These are phyloP conservation scores for Arthrocladium fulminans DNA, from an alignment of 2,329 filamentous ascomycete species.

Conservation along the genomic window DNA sequence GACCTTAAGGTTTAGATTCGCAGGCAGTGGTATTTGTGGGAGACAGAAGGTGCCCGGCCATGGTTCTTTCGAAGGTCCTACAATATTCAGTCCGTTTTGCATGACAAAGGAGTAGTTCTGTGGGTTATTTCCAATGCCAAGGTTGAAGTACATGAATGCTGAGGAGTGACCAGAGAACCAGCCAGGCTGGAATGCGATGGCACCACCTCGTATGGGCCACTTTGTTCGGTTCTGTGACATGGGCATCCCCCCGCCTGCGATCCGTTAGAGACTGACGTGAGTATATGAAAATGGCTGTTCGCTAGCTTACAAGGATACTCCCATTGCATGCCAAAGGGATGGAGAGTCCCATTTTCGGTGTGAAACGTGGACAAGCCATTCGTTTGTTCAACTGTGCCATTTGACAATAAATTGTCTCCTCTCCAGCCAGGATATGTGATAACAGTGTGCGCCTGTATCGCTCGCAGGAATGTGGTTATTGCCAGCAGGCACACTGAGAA, in stretches of 20 bases:
- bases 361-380: slow-evolving; percentile 40
- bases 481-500: slow-evolving; percentile 18
- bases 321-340: slow-evolving; percentile 91
- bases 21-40: slow-evolving; percentile 77
- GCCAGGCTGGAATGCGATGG: slow-evolving; percentile 82
- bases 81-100: slow-evolving; percentile 70
- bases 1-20: slow-evolving; percentile 57
- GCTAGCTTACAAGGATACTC: slow-evolving; percentile 73
- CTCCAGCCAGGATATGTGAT: slow-evolving; percentile 80
- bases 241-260: slow-evolving; percentile 70
- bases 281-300: neutral
- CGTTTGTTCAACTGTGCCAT: slow-evolving; percentile 47
- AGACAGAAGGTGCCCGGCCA: slow-evolving; percentile 85
- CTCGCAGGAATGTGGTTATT: slow-evolving; percentile 29
- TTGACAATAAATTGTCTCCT: slow-evolving; percentile 76
- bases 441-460: slow-evolving; percentile 56
- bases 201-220: slow-evolving; percentile 82
- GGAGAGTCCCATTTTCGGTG: slow-evolving; percentile 40
- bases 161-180: slow-evolving; percentile 87
- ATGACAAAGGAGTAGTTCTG: slow-evolving; percentile 81
- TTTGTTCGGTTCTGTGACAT: slow-evolving; percentile 74
- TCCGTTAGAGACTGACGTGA: slow-evolving; percentile 10
- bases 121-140: slow-evolving; percentile 75
- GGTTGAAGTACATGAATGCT: slow-evolving; percentile 81
- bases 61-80: slow-evolving; percentile 70